These are phyloP conservation scores for Pyrus bretschneideri DNA, from an alignment of 306 rosid genomes.

Conservation along the genomic window DNA sequence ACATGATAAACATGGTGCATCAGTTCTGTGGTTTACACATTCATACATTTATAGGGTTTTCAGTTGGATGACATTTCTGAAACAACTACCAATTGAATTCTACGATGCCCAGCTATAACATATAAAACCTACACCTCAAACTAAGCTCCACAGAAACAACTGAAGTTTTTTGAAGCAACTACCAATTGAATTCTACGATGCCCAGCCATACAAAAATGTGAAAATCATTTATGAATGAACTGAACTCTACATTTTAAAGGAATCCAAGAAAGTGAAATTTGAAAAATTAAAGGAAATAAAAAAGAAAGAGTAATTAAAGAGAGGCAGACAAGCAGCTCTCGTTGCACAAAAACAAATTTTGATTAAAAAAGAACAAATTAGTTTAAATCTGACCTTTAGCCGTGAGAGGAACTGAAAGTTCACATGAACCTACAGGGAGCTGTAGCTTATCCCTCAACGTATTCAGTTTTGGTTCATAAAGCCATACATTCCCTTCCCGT, in stretches of 20 bases:
- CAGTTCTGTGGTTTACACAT: background rate
- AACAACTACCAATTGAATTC: background rate
- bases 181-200: background rate
- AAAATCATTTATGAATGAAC: background rate
- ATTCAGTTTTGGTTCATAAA: slow-evolving; percentile 69
- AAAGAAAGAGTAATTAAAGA: background rate
- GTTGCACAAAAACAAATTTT: background rate
- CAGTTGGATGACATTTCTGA: background rate
- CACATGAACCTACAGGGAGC: slow-evolving; percentile 89
- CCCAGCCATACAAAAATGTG: background rate
- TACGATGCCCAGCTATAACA: background rate
- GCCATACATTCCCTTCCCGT: slow-evolving; percentile 64
- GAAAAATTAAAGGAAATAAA: background rate
- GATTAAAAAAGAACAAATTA: background rate
- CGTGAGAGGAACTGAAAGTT: slow-evolving; percentile 78
- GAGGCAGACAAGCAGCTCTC: background rate
- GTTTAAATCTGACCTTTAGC: slow-evolving; percentile 58
- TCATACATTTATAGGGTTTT: background rate
- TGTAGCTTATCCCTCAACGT: slow-evolving; percentile 55
- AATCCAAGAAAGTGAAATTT: background rate
- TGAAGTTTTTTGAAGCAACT: background rate
- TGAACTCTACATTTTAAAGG: background rate
- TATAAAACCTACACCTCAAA: background rate
- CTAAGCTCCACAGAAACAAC: background rate
- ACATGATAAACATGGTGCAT: background rate